phyloP scores from a whole-genome alignment of 192 early-diverging fungal species.

The Coemansia sp. region DNA sequence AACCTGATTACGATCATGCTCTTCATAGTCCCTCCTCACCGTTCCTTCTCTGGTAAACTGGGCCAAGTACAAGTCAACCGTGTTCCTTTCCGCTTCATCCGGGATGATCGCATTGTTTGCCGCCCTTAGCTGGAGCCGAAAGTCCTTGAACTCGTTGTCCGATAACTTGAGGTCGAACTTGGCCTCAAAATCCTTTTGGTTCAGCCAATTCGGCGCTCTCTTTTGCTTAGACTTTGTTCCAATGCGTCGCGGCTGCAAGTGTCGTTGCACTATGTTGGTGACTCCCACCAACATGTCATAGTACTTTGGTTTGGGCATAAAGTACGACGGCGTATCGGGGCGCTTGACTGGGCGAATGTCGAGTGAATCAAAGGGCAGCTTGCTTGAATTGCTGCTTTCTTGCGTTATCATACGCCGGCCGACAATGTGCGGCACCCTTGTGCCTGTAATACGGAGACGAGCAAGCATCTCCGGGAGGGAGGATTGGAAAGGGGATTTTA shows the following conservation, averaged over 20 bases:
- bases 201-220: constrained; percentile 17
- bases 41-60: constrained; percentile 25
- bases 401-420: neutral
- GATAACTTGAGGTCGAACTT: constrained; percentile 30
- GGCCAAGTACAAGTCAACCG: constrained; percentile 20
- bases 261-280: constrained; percentile 48
- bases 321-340: constrained; percentile 79
- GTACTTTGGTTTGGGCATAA: constrained; percentile 83
- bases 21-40: neutral
- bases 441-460: neutral
- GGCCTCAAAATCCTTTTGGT: constrained; percentile 8
- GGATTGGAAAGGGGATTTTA: neutral
- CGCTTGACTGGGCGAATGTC: constrained; percentile 50
- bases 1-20: neutral
- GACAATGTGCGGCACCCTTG: neutral
- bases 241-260: constrained; percentile 12
- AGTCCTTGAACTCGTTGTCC: constrained; percentile 23
- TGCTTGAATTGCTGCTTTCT: neutral
- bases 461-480: neutral
- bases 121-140: constrained; percentile 22
- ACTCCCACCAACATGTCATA: constrained; percentile 72
- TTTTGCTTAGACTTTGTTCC: constrained; percentile 1
- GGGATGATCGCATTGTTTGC: constrained; percentile 9
- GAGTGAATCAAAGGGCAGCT: constrained; percentile 32
- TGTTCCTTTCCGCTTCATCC: constrained; percentile 1